Evolutionary conservation across 441 rosid genomes (phyloP).

Genomic region (Adansonia madagascariensis): DNA sequence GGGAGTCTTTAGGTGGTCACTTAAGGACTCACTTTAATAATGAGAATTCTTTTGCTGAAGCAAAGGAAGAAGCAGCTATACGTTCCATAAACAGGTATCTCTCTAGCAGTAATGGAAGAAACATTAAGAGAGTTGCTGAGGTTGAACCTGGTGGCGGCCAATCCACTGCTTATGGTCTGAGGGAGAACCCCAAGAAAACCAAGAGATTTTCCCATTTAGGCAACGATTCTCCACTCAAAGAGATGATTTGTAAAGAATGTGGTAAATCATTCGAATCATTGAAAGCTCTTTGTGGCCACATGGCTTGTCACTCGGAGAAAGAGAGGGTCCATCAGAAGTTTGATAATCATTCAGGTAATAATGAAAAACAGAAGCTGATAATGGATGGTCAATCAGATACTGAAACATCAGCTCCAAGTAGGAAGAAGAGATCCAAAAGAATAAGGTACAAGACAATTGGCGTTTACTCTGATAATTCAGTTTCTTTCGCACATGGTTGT

Average conservation of each 20-base stretch:
- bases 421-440: constrained; percentile 56
- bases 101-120: constrained; percentile 23
- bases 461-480: constrained; percentile 35
- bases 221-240: constrained; percentile 35
- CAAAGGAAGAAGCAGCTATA: constrained; percentile 42
- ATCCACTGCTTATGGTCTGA: constrained; percentile 53
- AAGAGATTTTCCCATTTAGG: constrained; percentile 54
- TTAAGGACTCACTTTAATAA: constrained; percentile 66
- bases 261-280: constrained; percentile 69
- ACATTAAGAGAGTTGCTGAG: constrained; percentile 31
- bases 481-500: constrained; percentile 41
- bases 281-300: constrained; percentile 78
- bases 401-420: constrained; percentile 57
- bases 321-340: constrained; percentile 37
- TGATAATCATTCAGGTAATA: constrained; percentile 36
- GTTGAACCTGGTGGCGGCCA: constrained; percentile 42
- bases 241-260: constrained; percentile 64
- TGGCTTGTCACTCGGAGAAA: constrained; percentile 70
- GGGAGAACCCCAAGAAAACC: constrained; percentile 75
- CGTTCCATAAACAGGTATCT: constrained; percentile 36
- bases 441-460: constrained; percentile 44
- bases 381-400: constrained; percentile 63
- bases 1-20: constrained; percentile 89
- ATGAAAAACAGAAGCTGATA: constrained; percentile 45
- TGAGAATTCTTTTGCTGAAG: constrained; percentile 34